Conservation (phyloP, 257 asterid species). For the Nicotiana paniculata region DNA sequence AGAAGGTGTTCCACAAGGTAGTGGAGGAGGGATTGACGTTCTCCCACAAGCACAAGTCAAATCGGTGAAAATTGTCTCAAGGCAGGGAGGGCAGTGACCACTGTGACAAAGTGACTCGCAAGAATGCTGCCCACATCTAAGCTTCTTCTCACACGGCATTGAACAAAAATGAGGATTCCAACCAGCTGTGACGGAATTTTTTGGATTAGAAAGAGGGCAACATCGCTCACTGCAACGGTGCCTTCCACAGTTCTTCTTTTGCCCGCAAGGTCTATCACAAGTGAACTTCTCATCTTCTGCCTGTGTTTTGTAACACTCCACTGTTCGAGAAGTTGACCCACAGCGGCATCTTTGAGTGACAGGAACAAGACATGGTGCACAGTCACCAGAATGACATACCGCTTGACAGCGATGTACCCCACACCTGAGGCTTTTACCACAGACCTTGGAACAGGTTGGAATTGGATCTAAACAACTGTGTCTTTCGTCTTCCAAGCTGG, state of each 20-base stretch:
- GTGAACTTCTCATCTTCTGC: conserved; percentile 46
- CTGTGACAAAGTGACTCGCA: conserved; percentile 87
- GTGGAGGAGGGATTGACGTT: conserved; percentile 93
- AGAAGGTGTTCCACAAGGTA: conserved; percentile 85
- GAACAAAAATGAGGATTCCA: conserved; percentile 88
- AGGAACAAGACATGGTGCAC: conserved; percentile 65
- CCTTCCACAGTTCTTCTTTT: conserved; percentile 92
- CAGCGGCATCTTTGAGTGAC: conserved; percentile 89
- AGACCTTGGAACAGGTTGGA: conserved; percentile 69
- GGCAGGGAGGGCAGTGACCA: conserved; percentile 98
- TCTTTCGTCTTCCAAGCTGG: conserved; percentile 52
- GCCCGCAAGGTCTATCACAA: conserved; percentile 84
- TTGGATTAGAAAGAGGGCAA: conserved; percentile 68
- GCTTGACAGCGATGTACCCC: conserved; percentile 61
- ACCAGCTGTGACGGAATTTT: conserved; percentile 30
- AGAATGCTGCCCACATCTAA: conserved; percentile 95
- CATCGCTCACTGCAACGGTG: conserved; percentile 95
- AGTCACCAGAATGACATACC: conserved; percentile 69
- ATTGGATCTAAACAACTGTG: conserved; percentile 78
- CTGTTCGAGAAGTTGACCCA: conserved; percentile 76
- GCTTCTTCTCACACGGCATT: conserved; percentile 94
- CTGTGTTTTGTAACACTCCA: conserved; percentile 67
- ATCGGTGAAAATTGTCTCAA: conserved; percentile 80
- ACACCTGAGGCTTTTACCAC: conserved; percentile 72
- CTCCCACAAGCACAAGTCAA: conserved; percentile 91